Evolutionary conservation across 208 protist genomes (phyloP).

Genomic region (Sergeia podlipaevii): DNA sequence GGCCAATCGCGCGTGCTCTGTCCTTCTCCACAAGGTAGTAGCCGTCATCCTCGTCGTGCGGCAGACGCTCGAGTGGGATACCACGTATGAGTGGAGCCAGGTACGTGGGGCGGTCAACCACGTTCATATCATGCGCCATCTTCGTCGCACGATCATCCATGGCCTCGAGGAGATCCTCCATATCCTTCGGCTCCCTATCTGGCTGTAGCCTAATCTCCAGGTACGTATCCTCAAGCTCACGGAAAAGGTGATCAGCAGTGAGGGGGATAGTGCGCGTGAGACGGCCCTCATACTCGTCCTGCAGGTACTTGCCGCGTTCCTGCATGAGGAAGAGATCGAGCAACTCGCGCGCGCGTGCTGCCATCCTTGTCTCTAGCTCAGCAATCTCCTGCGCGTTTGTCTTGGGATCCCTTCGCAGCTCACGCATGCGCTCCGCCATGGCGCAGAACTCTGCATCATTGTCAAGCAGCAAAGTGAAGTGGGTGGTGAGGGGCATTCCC

Average conservation of each 20-base stretch:
- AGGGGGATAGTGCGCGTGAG: conserved; percentile 24
- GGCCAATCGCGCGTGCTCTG: conserved; percentile 2
- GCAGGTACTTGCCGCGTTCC: conserved; percentile 20
- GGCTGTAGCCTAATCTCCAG: conserved; percentile 19
- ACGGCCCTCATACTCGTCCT: conserved; percentile 39
- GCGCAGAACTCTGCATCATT: conserved; percentile 28
- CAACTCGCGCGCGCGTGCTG: conserved; percentile 9
- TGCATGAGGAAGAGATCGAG: conserved; percentile 5
- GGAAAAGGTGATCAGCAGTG: conserved; percentile 33
- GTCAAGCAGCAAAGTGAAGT: conserved; percentile 34
- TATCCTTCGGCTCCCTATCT: conserved; percentile 7
- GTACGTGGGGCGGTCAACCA: conserved; percentile 39
- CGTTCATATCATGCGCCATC: conserved; percentile 31
- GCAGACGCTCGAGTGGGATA: conserved; percentile 44
- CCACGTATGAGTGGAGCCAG: conserved; percentile 37
- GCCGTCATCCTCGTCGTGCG: conserved; percentile 40
- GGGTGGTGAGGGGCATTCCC: too few species aligned
- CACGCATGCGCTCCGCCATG: conserved; percentile 2
- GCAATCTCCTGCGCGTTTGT: conserved; percentile 13
- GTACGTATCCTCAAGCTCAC: conserved; percentile 29
- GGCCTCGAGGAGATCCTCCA: conserved; percentile 13
- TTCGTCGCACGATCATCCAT: conserved; percentile 47
- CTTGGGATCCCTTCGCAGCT: conserved; percentile 19
- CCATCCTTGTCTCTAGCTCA: conserved; percentile 16
- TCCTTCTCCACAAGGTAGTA: conserved; percentile 32